Evolutionary conservation across 305 asterid genomes (phyloP), one percentile per base, ranked within the genome.

Genomic region (Stenogyne calaminthoides): DNA sequence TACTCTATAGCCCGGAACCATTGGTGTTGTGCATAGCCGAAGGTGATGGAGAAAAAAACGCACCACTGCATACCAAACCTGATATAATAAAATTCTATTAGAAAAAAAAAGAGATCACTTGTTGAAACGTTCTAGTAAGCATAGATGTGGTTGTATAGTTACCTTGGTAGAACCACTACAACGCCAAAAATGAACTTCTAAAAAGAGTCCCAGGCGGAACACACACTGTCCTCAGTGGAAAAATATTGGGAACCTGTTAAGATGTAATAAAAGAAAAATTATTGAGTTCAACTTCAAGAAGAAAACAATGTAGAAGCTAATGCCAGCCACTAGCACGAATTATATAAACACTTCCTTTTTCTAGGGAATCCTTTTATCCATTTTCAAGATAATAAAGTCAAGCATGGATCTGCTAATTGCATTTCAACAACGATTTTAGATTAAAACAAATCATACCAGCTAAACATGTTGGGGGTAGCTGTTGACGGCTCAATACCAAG

Each of bases 61-160:
- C 92, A 84, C 99, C 99, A 95, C 83, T 95, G n/a, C 99, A 25
- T 95, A 95, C 99, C 99, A 95, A 15, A 95, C 99, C 99, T 95
- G 87, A 39, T 68, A 76, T 25, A 25, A 25, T 0, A 25, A 25
- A 25, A 25, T 25, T 25, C 2, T 25, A 25, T 25, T 2, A 25
- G 29, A 25, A 25, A 3, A 25, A 3, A 25, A 25, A 25, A 25
- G 29, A 25, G 29, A 25, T 25, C 29, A 2, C 29, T 25, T 25
- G 29, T 25, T 25, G 29, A 25, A 25, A 25, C 29, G 29, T 25
- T 25, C 3, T 25, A 25, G 2, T 25, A 25, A 25, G 29, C 29
- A 3, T 25, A 25, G 29, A 25, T 2, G 29, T 25, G 29, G 29
- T n/a, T 2, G 29, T 25, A 25, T 25, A 25, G 29, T 25, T 2